Base-by-base conservation (phyloP, 2,329 filamentous ascomycete genomes). In the Neocatenulostroma microsporum region DNA sequence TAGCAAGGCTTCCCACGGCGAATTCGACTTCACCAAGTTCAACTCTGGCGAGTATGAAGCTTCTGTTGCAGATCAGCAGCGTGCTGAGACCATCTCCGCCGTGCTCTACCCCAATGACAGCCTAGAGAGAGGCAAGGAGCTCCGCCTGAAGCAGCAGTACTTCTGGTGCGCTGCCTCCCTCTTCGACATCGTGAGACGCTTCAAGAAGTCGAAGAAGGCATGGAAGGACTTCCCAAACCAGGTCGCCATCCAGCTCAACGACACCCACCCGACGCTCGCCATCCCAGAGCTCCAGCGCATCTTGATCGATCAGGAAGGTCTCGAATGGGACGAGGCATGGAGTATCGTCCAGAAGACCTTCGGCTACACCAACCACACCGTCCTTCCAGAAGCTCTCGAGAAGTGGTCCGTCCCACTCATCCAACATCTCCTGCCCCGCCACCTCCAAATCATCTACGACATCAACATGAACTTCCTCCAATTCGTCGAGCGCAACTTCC, bases 21-120 rank as follows among this genome's bases (percentile, higher is more conserved):
- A 98, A 63, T 98, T 98, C 48, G 89, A 98, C 67, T 98, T 98
- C 67, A 89, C 95, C 57, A 96, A 96, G 62, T 98, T 98, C 78
- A 98, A 98, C 67, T 91, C 74, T 41, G 91, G 91, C 46, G 88
- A 98, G 53, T 98, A 98, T 59, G 91, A 98, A 67, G 91, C 84
- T 67, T 93, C 91, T 11, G 91, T 98, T 24, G 85, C 84, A n/a
- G 91, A 98, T 51, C 87, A 96, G 65, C 91, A 98, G 70, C 82
- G 85, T 40, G 91, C 91, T n/a, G 91, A 98, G 70, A 96, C 89
- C 37, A 98, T 98, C 67, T 95, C 88, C 35, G 89, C 89, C 21
- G 91, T 98, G 11, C 68, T 98, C 28, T 98, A 98, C 58, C 91
- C 91, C 42, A 98, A 98, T 56, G 89, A 96, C 64, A 96, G 94